A percentile compares a stretch with the other conserved stretches of the same genome.
Evolutionary conservation across 2,329 filamentous ascomycete species (phyloP).

Genomic region (Clathrospora elynae): DNA sequence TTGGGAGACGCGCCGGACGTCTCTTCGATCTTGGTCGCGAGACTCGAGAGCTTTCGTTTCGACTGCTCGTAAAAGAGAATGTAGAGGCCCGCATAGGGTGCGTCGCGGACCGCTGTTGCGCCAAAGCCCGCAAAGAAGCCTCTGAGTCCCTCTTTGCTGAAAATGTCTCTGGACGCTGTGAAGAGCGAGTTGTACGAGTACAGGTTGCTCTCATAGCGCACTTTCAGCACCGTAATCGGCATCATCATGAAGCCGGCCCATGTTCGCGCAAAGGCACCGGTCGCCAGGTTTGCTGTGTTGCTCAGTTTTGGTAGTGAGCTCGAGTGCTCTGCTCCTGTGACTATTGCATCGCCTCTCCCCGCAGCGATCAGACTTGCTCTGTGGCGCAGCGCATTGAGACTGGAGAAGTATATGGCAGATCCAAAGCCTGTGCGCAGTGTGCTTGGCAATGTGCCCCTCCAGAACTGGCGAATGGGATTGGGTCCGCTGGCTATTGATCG

Average conservation of each 20-base stretch:
- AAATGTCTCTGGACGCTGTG: slow-evolving; percentile 75
- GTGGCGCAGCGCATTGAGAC: slow-evolving; percentile 81
- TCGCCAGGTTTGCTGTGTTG: slow-evolving; percentile 81
- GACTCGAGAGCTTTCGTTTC: slow-evolving; percentile 65
- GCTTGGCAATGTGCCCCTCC: slow-evolving; percentile 90
- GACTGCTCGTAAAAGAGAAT: slow-evolving; percentile 90
- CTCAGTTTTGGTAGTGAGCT: slow-evolving; percentile 81
- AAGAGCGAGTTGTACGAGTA: slow-evolving; percentile 81
- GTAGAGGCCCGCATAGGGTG: slow-evolving; percentile 95
- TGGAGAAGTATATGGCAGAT: slow-evolving; percentile 91
- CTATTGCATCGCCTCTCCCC: slow-evolving; percentile 19
- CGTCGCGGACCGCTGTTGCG: slow-evolving; percentile 89
- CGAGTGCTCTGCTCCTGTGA: slow-evolving; percentile 51
- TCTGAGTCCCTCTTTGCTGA: slow-evolving; percentile 70
- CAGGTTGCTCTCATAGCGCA: slow-evolving; percentile 87
- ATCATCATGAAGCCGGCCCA: slow-evolving; percentile 90
- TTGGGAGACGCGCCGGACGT: slow-evolving; percentile 27
- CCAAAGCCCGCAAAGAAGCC: slow-evolving; percentile 95
- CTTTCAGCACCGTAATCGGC: slow-evolving; percentile 95
- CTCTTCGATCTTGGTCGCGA: slow-evolving; percentile 40
- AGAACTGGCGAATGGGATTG: slow-evolving; percentile 74
- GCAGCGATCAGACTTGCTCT: slow-evolving; percentile 53
- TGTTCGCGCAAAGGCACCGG: slow-evolving; percentile 82
- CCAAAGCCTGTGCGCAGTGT: slow-evolving; percentile 93
- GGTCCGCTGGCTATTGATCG: slow-evolving; percentile 70